These are phyloP conservation scores for Mycena olivaceomarginata DNA, from an alignment of 768 basidiomycete species.

Conservation along the genomic window DNA sequence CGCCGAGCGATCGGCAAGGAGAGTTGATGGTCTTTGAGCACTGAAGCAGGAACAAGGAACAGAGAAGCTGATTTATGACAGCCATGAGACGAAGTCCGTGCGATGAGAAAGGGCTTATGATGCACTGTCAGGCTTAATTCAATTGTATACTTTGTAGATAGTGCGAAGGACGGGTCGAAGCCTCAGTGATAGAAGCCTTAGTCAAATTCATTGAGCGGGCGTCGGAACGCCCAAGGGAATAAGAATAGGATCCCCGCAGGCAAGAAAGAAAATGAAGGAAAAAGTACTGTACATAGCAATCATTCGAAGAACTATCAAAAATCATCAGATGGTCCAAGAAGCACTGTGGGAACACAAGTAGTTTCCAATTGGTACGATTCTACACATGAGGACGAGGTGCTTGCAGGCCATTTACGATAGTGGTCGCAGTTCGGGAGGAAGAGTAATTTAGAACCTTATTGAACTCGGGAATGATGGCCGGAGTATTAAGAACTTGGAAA, in stretches of 20 bases:
- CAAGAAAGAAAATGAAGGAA: not conserved
- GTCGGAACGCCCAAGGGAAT: not conserved
- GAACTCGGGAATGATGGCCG: not conserved
- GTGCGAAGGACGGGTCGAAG: not conserved
- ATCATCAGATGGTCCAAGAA: not conserved
- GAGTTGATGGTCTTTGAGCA: not conserved
- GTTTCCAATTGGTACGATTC: not conserved
- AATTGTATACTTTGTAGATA: no score
- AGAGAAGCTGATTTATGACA: slow-evolving; percentile 6
- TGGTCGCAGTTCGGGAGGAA: not conserved
- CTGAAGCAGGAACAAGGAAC: not conserved
- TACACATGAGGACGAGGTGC: slow-evolving; percentile 4
- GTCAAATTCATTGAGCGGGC: no score
- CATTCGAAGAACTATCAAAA: not conserved
- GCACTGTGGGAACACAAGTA: not conserved
- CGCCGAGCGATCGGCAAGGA: slow-evolving; percentile 2
- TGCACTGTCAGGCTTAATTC: no score
- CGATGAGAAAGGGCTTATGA: slow-evolving; percentile 2
- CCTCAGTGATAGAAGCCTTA: no score
- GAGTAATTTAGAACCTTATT: slow-evolving; percentile 1
- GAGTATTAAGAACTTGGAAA: slow-evolving; percentile 6
- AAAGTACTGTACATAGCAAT: not conserved
- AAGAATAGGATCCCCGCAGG: not conserved
- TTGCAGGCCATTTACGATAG: not conserved
- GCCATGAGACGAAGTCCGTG: not conserved